phyloP scores from a whole-genome alignment of 129 eudicot species.

The Smallanthus sonchifolius region DNA sequence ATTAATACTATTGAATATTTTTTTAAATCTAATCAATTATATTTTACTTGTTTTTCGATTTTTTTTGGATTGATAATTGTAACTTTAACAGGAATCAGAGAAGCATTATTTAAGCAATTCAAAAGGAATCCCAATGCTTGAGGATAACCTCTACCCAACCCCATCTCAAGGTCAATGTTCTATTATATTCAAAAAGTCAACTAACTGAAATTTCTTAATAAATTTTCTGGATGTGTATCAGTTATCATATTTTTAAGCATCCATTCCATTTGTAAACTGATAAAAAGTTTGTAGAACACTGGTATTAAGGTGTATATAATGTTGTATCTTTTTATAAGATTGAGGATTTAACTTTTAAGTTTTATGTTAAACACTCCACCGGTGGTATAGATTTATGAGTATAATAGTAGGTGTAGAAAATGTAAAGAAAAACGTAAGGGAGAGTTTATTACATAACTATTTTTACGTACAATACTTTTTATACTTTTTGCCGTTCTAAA shows the following conservation, averaged over 20 bases:
- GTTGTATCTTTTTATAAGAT: too few relatives aligned
- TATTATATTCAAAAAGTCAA: slow-evolving; percentile 25
- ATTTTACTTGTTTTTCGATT: not conserved
- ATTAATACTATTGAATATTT: not conserved
- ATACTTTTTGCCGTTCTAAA: too few relatives aligned
- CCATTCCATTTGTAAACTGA: not conserved
- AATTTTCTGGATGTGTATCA: not conserved
- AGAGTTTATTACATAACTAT: too few relatives aligned
- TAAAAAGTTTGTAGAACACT: too few relatives aligned
- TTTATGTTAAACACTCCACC: too few relatives aligned
- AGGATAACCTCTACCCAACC: slow-evolving; percentile 35
- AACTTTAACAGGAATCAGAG: slow-evolving; percentile 19
- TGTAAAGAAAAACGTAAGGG: too few relatives aligned
- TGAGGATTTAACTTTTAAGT: too few relatives aligned
- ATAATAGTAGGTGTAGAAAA: too few relatives aligned
- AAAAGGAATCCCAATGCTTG: slow-evolving; percentile 26
- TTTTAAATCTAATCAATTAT: not conserved
- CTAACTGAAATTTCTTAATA: not conserved
- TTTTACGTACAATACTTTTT: too few relatives aligned
- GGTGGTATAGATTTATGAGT: too few relatives aligned
- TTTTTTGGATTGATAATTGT: not conserved
- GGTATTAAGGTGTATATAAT: too few relatives aligned
- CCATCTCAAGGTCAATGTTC: slow-evolving; percentile 6
- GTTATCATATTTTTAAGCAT: not conserved
- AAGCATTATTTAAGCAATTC: slow-evolving; percentile 19